phyloP scores from a whole-genome alignment of 2,329 filamentous ascomycete genomes.

The Venturia aucupariae region DNA sequence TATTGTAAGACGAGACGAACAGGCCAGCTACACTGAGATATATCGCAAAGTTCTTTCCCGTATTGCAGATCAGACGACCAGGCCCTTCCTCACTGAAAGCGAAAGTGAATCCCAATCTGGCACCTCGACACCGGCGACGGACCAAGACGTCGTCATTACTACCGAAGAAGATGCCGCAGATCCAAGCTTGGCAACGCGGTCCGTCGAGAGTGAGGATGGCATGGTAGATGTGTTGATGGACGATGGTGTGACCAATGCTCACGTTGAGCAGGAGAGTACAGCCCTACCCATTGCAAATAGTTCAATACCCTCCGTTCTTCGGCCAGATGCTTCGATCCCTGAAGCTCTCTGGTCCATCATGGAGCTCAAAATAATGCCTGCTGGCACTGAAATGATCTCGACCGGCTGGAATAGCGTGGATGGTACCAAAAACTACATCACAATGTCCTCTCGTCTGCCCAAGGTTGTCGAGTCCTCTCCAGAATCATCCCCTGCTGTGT shows the following conservation, averaged over 20 bases:
- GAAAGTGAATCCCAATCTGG: conserved; percentile 40
- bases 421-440: conserved; percentile 49
- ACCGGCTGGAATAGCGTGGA: conserved; percentile 59
- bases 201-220: conserved; percentile 80
- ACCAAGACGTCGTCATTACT: conserved; percentile 61
- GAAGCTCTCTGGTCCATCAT: conserved; percentile 63
- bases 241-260: conserved; percentile 26
- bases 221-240: conserved; percentile 81
- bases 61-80: conserved; percentile 66
- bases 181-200: conserved; percentile 63
- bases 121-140: conserved; percentile 23
- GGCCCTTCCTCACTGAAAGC: conserved; percentile 50
- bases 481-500: neutral
- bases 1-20: conserved; percentile 64
- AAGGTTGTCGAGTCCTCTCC: conserved; percentile 1
- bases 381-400: conserved; percentile 50
- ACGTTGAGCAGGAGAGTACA: conserved; percentile 20
- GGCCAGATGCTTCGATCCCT: conserved; percentile 50
- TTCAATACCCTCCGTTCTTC: conserved; percentile 42
- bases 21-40: conserved; percentile 59
- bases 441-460: conserved; percentile 39
- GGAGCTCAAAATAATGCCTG: conserved; percentile 57
- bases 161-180: conserved; percentile 54
- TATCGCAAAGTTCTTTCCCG: conserved; percentile 71
- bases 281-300: conserved; percentile 21